These are phyloP conservation scores for Leccinum solheimii DNA, from an alignment of 1,284 basidiomycete genomes.

Conservation along the genomic window DNA sequence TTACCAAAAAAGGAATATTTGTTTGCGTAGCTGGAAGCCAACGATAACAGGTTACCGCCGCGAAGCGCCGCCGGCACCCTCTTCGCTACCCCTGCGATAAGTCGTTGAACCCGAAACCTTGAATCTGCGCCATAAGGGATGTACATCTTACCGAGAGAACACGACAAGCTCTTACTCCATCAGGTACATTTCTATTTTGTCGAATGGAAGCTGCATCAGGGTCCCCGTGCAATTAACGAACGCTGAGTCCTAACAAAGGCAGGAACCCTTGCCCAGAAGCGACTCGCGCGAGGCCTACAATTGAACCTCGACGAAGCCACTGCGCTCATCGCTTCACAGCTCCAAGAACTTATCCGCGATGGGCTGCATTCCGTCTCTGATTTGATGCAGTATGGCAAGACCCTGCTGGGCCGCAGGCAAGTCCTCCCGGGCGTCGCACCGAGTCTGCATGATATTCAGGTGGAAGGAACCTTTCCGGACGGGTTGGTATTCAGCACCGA, in stretches of 20 bases:
- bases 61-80: neutral
- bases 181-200: constrained; percentile 39
- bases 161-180: constrained; percentile 53
- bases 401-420: constrained; percentile 84
- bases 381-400: constrained; percentile 91
- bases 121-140: constrained; percentile 28
- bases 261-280: constrained; percentile 89
- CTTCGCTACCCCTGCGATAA: neutral
- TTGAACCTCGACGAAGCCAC: constrained; percentile 89
- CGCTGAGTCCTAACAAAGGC: constrained; percentile 44
- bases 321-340: constrained; percentile 86
- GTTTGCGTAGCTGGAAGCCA: neutral
- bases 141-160: constrained; percentile 52
- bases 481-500: constrained; percentile 50
- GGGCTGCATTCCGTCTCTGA: constrained; percentile 85
- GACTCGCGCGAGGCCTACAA: constrained; percentile 86
- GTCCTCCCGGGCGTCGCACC: constrained; percentile 79
- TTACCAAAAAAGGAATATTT: neutral
- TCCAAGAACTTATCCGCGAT: constrained; percentile 97
- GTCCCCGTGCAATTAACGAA: neutral
- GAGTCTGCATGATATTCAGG: constrained; percentile 81
- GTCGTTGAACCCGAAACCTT: neutral
- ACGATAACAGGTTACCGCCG: neutral
- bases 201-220: neutral
- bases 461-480: constrained; percentile 88